Evolutionary conservation across 331 rosid species (phyloP).

Genomic region (Quercus phellos): DNA sequence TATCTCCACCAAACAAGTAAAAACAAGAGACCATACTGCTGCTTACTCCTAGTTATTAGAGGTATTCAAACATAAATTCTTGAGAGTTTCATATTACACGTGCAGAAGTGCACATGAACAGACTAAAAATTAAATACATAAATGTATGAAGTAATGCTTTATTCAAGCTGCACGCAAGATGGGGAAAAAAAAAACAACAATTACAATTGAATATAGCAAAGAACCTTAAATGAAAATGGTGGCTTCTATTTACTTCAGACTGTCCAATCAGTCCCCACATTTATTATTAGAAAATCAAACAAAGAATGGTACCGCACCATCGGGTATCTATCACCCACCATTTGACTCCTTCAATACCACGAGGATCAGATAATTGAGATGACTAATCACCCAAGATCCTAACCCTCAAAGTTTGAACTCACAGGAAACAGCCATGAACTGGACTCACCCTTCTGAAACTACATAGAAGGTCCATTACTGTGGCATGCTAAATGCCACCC

Average conservation of each 20-base stretch:
- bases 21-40: neutral
- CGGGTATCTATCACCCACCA: neutral
- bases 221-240: neutral
- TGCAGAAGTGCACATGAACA: neutral
- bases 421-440: neutral
- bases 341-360: neutral
- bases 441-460: neutral
- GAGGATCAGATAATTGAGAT: neutral
- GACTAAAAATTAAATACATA: neutral
- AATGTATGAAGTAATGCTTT: neutral
- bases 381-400: neutral
- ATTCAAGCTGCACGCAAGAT: neutral
- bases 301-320: neutral
- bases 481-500: neutral
- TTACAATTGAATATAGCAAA: neutral
- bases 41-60: slow-evolving; percentile 2
- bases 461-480: neutral
- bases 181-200: neutral
- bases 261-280: neutral
- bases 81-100: neutral
- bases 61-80: neutral
- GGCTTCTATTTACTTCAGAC: no score
- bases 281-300: neutral
- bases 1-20: slow-evolving; percentile 1
- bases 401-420: neutral